Conservation (phyloP, 1,284 basidiomycete genomes). For the Malassezia globosa region DNA sequence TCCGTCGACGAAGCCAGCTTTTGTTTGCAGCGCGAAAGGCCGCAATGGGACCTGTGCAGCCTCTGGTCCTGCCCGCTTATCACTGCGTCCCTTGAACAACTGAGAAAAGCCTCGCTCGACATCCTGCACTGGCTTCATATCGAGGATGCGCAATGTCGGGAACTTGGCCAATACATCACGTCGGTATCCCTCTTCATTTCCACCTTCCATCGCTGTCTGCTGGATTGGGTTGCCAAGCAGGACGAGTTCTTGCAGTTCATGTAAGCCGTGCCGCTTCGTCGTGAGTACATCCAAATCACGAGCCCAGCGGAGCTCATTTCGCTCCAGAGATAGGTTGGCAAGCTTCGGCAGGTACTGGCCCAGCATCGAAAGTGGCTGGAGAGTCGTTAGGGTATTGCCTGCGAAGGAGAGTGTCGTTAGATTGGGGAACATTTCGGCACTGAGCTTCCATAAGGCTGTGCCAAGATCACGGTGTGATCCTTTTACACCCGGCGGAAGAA, state of each 20-base stretch:
- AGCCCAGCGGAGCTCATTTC: conserved; percentile 44
- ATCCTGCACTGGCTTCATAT: conserved; percentile 62
- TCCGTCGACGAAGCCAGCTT: conserved; percentile 62
- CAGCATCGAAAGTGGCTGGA: conserved; percentile 19
- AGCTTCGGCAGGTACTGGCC: conserved; percentile 51
- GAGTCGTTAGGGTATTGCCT: conserved; percentile 38
- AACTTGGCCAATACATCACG: conserved; percentile 26
- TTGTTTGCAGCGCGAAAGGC: conserved; percentile 61
- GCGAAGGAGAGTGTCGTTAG: conserved; percentile 36
- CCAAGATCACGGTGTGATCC: conserved; percentile 57
- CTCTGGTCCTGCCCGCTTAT: conserved; percentile 25
- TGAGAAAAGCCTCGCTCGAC: conserved; percentile 58
- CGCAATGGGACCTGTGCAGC: conserved; percentile 42
- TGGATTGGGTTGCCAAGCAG: conserved; percentile 68
- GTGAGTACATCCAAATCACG: conserved; percentile 34
- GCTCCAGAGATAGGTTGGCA: conserved; percentile 63
- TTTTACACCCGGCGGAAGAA: conserved; percentile 58
- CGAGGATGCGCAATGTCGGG: conserved; percentile 27
- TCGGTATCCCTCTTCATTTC: conserved; percentile 54
- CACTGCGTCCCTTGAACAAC: conserved; percentile 51
- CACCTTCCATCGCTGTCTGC: conserved; percentile 57
- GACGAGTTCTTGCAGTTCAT: conserved; percentile 56
- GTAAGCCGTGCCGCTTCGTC: conserved; percentile 19
- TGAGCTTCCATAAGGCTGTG: conserved; percentile 77
- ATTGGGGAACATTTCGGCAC: conserved; percentile 55